Percentiles rank a stretch among this genome's conserved stretches.
Conservation (phyloP, 2,329 filamentous ascomycete species). For the Thielaviopsis euricoi region DNA sequence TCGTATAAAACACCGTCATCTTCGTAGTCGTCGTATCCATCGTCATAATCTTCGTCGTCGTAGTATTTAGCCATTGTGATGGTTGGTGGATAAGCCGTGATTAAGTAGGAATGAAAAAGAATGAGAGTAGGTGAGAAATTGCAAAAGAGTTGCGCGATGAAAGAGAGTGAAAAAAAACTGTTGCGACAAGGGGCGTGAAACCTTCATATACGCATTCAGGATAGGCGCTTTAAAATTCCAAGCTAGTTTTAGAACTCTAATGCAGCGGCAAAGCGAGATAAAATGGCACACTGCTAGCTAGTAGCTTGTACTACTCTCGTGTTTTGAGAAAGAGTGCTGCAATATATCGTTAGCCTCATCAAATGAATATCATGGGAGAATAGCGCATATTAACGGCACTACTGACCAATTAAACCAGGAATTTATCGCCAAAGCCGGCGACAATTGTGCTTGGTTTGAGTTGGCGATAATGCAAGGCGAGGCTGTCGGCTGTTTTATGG, state of each 20-base stretch:
- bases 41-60: constrained; percentile 21
- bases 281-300: neutral
- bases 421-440: neutral
- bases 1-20: constrained; percentile 20
- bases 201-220: neutral
- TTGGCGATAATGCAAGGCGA: neutral
- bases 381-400: neutral
- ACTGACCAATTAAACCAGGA: neutral
- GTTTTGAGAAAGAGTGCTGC: neutral
- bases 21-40: constrained; percentile 26
- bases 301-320: neutral
- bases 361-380: neutral
- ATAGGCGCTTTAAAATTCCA: neutral
- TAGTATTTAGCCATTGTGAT: constrained; percentile 12
- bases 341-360: neutral
- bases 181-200: too few species aligned
- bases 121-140: neutral
- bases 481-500: neutral
- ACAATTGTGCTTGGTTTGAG: neutral
- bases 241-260: neutral
- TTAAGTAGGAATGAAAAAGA: neutral
- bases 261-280: neutral
- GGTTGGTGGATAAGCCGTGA: neutral
- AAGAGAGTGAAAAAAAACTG: neutral
- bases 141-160: neutral